Evolutionary conservation across 1,139 yeast species (phyloP), one percentile per base, ranked within the genome.

Genomic region (Nematodospora anomalae): DNA sequence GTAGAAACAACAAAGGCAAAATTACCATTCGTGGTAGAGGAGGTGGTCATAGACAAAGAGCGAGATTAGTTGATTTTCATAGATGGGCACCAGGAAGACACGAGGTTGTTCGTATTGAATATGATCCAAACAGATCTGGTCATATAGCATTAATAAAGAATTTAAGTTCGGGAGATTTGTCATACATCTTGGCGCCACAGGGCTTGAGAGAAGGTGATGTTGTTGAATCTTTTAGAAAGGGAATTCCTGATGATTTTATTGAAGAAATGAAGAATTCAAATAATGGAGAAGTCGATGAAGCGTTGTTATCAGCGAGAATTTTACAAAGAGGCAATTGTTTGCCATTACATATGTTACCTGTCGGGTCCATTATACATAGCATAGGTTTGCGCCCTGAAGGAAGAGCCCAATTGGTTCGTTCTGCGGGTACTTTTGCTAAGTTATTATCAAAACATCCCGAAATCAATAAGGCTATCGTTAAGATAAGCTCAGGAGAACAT

Each of bases 371-470:
- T 38, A 76, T 92, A 32, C 97, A 92, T 61, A 86, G 84, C 55
- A 80, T 92, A 46, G 96, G 96, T 25, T 76, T 87, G 47, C 68
- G 58, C 33, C 76, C 83, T 23, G 68, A 70, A 29, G 97, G 96
- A n/a, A 85, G 92, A 26, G 97, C 90, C 31, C 87, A 88, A 60
- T 76, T 92, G 53, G 92, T 96, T 55, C 78, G 95, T 53, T 75
- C 96, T 35, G 98, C 98, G 1, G 99, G 99, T 42, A 75, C 97
- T 9, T 90, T 86, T 62, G 98, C 94, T 22, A 82, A 97, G 52
- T 67, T 92, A 40, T 74, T 90, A 52, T 81, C 92, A 25, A 90
- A 90, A 62, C 67, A 83, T 40, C 83, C 87, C 9, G 87, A 80
- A 24, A 74, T 74, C 52, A 72, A 76, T 39, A 78, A 72, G 50